A percentile compares a stretch with the other conserved stretches of the same genome.
phyloP scores from a whole-genome alignment of 352 stramenopile genomes.

The Pythium aquatile region DNA sequence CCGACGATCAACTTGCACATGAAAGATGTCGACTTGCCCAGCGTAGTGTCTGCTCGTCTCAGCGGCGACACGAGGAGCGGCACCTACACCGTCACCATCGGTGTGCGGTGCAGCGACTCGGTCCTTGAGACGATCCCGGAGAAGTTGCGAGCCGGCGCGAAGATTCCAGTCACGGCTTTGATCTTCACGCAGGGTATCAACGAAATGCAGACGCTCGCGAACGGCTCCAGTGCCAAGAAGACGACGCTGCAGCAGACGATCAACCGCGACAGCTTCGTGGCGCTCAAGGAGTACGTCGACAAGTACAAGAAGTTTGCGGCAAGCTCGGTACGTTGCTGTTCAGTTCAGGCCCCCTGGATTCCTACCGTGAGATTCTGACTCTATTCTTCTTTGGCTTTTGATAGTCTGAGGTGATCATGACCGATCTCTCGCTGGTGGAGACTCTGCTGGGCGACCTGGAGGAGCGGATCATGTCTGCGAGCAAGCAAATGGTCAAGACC shows the following conservation, averaged over 20 bases:
- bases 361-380: too few species aligned
- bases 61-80: constrained; percentile 49
- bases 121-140: constrained; percentile 43
- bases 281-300: constrained; percentile 62
- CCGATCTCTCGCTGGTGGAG: constrained; percentile 47
- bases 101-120: constrained; percentile 49
- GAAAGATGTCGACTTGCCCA: constrained; percentile 64
- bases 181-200: constrained; percentile 92
- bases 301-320: constrained; percentile 29
- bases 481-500: constrained; percentile 61
- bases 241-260: constrained; percentile 80
- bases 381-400: not conserved
- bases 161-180: constrained; percentile 66
- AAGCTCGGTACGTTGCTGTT: constrained; percentile 7
- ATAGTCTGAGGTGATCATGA: constrained; percentile 13
- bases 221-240: constrained; percentile 79
- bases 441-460: constrained; percentile 59
- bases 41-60: constrained; percentile 70
- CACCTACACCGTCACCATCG: constrained; percentile 54
- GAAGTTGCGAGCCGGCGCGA: constrained; percentile 42
- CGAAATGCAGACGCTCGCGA: constrained; percentile 91
- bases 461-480: constrained; percentile 63
- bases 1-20: constrained; percentile 79
- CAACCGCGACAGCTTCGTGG: constrained; percentile 77
- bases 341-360: not conserved